These are phyloP conservation scores for Termitomyces sp. DNA, from an alignment of 768 basidiomycete species.

Conservation along the genomic window DNA sequence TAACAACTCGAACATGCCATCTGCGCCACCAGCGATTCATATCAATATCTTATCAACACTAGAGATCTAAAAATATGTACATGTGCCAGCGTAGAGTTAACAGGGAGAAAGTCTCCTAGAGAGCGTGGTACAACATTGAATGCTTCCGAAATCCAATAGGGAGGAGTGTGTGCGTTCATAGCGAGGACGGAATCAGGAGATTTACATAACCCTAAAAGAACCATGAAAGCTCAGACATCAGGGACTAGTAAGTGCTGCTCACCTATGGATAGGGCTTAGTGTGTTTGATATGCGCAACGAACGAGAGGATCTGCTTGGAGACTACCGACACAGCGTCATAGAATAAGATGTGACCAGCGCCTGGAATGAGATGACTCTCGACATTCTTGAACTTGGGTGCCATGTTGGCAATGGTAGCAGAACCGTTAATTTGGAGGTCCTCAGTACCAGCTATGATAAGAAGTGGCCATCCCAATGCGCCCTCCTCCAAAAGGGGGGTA, in stretches of 20 bases:
- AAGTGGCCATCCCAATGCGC: not conserved
- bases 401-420: conserved; percentile 26
- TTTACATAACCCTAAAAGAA: not conserved
- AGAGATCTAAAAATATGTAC: not conserved
- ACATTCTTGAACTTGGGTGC: conserved; percentile 32
- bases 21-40: too few relatives aligned
- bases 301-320: not conserved
- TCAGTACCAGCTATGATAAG: not conserved
- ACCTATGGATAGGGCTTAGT: not conserved
- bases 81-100: not conserved
- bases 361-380: conserved; percentile 27
- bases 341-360: conserved; percentile 25
- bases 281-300: not conserved
- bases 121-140: not conserved
- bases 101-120: not conserved
- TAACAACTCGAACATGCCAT: too few relatives aligned
- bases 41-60: not conserved
- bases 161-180: not conserved
- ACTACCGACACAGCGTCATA: not conserved
- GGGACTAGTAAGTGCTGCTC: not conserved
- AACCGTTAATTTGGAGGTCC: conserved; percentile 27
- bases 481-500: not conserved
- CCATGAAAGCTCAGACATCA: not conserved
- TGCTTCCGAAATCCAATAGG: not conserved
- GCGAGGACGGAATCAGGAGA: not conserved